These are phyloP conservation scores for Teratosphaeria gauchensis DNA, from an alignment of 2,329 filamentous ascomycete genomes.

Conservation along the genomic window DNA sequence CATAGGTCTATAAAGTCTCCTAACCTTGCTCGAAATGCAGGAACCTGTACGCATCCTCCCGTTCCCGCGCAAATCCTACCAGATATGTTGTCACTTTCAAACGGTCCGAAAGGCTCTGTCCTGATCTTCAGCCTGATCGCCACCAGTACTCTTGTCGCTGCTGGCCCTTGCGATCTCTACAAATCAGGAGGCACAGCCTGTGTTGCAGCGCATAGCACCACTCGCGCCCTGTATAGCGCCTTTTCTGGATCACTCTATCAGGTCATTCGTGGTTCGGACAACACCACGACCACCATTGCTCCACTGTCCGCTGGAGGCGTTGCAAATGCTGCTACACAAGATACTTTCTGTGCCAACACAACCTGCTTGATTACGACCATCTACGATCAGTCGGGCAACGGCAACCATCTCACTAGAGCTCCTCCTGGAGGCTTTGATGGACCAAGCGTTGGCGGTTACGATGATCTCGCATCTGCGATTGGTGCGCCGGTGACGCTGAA, in stretches of 20 bases:
- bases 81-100: not conserved
- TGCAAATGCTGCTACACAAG: slow-evolving; percentile 49
- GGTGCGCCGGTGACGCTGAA: slow-evolving; percentile 51
- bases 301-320: slow-evolving; percentile 50
- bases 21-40: not conserved
- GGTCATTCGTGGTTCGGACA: slow-evolving; percentile 46
- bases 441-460: slow-evolving; percentile 47
- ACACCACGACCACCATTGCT: slow-evolving; percentile 36
- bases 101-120: not conserved
- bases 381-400: slow-evolving; percentile 54
- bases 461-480: slow-evolving; percentile 49
- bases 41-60: not conserved
- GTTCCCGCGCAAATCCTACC: not conserved
- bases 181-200: slow-evolving; percentile 48
- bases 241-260: slow-evolving; percentile 50
- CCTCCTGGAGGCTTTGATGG: slow-evolving; percentile 45
- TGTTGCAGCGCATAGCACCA: slow-evolving; percentile 54
- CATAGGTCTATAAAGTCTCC: not conserved
- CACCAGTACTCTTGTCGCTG: slow-evolving; percentile 34
- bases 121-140: slow-evolving; percentile 22
- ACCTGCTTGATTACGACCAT: slow-evolving; percentile 53
- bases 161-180: slow-evolving; percentile 45
- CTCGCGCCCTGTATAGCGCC: slow-evolving; percentile 48
- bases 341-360: slow-evolving; percentile 49
- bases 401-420: slow-evolving; percentile 54